A percentile compares a stretch with the other conserved stretches of the same genome.
Conservation (phyloP, 2,329 filamentous ascomycete genomes). For the Colletotrichum paranaense region DNA sequence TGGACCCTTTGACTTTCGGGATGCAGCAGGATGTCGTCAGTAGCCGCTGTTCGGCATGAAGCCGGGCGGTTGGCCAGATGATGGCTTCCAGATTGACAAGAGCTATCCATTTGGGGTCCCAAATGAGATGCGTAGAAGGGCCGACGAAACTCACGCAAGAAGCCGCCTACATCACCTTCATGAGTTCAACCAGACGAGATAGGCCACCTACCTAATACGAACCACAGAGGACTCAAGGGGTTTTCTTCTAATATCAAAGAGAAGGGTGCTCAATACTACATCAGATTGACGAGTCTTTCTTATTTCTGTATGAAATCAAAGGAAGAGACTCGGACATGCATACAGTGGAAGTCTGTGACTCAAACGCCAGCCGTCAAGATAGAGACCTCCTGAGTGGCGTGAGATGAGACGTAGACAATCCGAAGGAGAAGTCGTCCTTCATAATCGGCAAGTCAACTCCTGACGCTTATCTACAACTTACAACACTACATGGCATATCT, state of each 20-base stretch:
- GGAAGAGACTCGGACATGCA: not conserved
- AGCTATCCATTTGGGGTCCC: not conserved
- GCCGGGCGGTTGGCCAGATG: no score
- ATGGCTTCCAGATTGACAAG: no score
- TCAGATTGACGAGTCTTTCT: not conserved
- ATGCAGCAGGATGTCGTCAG: not conserved
- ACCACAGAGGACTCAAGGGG: no score
- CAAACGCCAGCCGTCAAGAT: not conserved
- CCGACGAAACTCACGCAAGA: not conserved
- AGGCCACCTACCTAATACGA: no score
- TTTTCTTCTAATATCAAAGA: not conserved
- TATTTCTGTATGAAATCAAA: not conserved
- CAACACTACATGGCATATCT: not conserved
- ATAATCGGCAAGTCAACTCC: not conserved
- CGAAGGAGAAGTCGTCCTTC: not conserved
- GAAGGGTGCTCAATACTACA: not conserved
- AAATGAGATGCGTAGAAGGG: not conserved
- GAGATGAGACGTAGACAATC: not conserved
- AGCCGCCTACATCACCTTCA: not conserved
- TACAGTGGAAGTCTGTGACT: not conserved
- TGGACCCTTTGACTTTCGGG: not conserved
- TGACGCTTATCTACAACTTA: not conserved
- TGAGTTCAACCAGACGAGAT: no score
- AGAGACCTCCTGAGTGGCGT: not conserved
- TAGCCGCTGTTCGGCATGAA: not conserved